Conservation (phyloP, 805 yeast genomes). For the Cyberlindnera japonica region DNA sequence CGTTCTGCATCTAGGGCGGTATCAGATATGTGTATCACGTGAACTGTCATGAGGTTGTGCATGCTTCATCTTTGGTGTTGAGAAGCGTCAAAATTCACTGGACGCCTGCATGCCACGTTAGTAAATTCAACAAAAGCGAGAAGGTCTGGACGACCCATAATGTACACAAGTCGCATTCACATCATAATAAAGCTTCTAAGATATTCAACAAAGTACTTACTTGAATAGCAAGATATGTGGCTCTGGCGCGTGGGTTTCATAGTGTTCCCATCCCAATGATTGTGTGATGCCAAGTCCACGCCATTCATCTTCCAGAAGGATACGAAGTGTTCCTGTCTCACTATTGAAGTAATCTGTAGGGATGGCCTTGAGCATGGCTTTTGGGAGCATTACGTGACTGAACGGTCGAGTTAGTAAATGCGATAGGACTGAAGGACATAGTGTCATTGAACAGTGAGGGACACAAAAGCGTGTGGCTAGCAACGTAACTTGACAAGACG, state of each 20-base stretch:
- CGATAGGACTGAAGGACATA: too few relatives aligned
- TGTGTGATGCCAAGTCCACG: conserved; percentile 97
- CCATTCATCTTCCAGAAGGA: conserved; percentile 95
- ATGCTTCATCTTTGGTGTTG: conserved; percentile 22
- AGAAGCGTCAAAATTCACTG: conserved; percentile 47
- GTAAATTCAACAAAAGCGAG: too few relatives aligned
- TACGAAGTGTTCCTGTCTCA: conserved; percentile 90
- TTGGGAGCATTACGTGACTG: conserved; percentile 95
- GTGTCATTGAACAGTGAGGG: too few relatives aligned
- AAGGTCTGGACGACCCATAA: too few relatives aligned
- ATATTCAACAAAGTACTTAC: conserved; percentile 19
- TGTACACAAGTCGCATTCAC: too few relatives aligned
- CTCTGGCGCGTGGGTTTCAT: conserved; percentile 96
- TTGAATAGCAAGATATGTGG: conserved; percentile 92
- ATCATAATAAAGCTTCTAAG: background rate
- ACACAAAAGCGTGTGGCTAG: too few relatives aligned
- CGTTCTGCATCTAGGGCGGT: too few relatives aligned
- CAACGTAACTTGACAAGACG: too few relatives aligned
- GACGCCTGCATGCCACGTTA: conserved; percentile 38
- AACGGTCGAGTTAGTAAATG: background rate
- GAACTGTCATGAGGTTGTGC: background rate
- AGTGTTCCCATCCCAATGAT: conserved; percentile 96
- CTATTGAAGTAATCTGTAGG: conserved; percentile 93
- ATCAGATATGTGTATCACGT: background rate
- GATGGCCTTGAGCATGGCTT: conserved; percentile 88